Evolutionary conservation across 1,284 basidiomycete species (phyloP).

Genomic region (Fomitiporia mediterranea): DNA sequence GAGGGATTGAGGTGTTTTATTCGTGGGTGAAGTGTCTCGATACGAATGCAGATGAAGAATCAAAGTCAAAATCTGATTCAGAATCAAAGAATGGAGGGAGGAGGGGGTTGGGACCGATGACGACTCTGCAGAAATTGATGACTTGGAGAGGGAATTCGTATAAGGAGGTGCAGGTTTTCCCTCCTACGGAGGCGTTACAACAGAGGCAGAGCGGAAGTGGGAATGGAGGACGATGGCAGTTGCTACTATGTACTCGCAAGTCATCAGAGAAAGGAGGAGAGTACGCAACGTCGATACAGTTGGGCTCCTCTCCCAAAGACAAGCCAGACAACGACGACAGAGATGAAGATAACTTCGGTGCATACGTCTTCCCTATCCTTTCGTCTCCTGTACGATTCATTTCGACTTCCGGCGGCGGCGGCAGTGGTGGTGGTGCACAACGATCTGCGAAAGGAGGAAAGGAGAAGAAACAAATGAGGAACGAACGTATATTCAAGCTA

Average conservation of each 20-base stretch:
- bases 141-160: constrained; percentile 69
- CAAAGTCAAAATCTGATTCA: no score
- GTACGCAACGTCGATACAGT: constrained; percentile 8
- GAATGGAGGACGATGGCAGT: constrained; percentile 56
- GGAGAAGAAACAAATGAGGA: constrained; percentile 64
- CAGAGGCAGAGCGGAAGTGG: constrained; percentile 18
- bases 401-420: constrained; percentile 12
- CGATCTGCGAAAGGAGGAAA: constrained; percentile 20
- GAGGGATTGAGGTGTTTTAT: constrained; percentile 43
- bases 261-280: constrained; percentile 11
- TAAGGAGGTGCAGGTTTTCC: constrained; percentile 62
- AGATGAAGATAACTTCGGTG: constrained; percentile 23
- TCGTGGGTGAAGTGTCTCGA: constrained; percentile 29
- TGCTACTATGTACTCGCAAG: constrained; percentile 47
- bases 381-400: constrained; percentile 63
- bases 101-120: constrained; percentile 12
- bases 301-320: no score
- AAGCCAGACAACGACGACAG: no score
- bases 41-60: constrained; percentile 5
- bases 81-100: not conserved
- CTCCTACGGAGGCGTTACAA: constrained; percentile 43
- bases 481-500: constrained; percentile 52
- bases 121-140: constrained; percentile 55
- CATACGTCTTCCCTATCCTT: constrained; percentile 49
- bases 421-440: constrained; percentile 12